Conservation (phyloP, 2,329 filamentous ascomycete species). For the Talaromyces marneffei region DNA sequence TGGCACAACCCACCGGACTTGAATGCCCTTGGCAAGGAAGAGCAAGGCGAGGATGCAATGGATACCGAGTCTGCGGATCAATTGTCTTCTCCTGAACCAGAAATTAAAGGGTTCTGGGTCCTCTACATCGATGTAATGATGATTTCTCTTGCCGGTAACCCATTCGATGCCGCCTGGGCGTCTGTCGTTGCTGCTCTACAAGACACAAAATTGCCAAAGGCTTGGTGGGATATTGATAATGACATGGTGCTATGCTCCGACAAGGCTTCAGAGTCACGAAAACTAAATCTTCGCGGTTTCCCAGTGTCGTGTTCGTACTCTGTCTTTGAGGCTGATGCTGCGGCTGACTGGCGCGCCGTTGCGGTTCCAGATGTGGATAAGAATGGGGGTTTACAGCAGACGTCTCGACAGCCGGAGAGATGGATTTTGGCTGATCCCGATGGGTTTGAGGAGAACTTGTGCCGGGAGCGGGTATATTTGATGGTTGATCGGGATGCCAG, state of each 20-base stretch:
- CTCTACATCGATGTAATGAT: conserved; percentile 95
- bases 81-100: conserved; percentile 27
- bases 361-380: conserved; percentile 34
- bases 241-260: conserved; percentile 73
- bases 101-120: conserved; percentile 84
- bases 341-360: conserved; percentile 34
- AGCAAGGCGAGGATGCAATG: conserved; percentile 41
- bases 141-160: conserved; percentile 84
- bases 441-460: conserved; percentile 78
- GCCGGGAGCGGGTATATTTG: conserved; percentile 74
- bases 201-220: conserved; percentile 69
- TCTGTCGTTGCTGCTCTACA: conserved; percentile 73
- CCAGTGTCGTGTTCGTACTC: conserved; percentile 73
- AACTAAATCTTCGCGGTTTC: conserved; percentile 57
- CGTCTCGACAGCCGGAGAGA: conserved; percentile 26
- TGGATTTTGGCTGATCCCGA: conserved; percentile 89
- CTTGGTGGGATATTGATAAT: conserved; percentile 76
- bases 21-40: conserved; percentile 27
- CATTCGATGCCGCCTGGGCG: conserved; percentile 86
- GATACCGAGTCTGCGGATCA: conserved; percentile 34
- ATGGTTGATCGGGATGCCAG: conserved; percentile 59
- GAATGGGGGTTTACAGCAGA: conserved; percentile 43
- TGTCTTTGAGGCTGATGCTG: conserved; percentile 62
- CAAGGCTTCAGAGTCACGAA: conserved; percentile 47
- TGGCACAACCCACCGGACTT: conserved; percentile 52